Evolutionary conservation across 83 land plant species (phyloP).

Genomic region (Picea abies): DNA sequence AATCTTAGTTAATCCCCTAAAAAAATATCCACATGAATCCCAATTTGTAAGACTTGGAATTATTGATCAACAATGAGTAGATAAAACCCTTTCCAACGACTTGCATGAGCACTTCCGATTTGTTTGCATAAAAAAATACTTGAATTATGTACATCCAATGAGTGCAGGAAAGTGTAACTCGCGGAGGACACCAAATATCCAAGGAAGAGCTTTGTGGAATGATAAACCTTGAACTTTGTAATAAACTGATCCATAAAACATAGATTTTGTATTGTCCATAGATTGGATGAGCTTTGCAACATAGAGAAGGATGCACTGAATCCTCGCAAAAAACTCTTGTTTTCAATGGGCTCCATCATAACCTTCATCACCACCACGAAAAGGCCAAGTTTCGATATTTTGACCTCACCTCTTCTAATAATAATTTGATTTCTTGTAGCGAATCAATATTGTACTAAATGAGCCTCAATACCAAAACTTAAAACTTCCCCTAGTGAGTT

Average conservation of each 20-base stretch:
- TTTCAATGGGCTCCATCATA: too few relatives aligned
- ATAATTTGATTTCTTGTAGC: too few relatives aligned
- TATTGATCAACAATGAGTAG: background rate
- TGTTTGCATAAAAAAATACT: background rate
- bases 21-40: background rate
- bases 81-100: background rate
- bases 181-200: background rate
- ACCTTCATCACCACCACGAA: too few relatives aligned
- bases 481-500: too few relatives aligned
- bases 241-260: background rate
- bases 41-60: background rate
- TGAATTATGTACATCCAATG: conserved; percentile 6
- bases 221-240: background rate
- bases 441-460: too few relatives aligned
- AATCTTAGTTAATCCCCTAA: background rate
- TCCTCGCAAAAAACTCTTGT: too few relatives aligned
- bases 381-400: too few relatives aligned
- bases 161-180: conserved; percentile 3
- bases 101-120: background rate
- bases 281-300: background rate
- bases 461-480: too few relatives aligned
- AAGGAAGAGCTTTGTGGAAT: background rate
- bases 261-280: background rate
- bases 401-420: too few relatives aligned
- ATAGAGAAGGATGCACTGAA: too few relatives aligned